Base-by-base conservation (phyloP, 768 basidiomycete genomes). In the Lyophyllum semitale region DNA sequence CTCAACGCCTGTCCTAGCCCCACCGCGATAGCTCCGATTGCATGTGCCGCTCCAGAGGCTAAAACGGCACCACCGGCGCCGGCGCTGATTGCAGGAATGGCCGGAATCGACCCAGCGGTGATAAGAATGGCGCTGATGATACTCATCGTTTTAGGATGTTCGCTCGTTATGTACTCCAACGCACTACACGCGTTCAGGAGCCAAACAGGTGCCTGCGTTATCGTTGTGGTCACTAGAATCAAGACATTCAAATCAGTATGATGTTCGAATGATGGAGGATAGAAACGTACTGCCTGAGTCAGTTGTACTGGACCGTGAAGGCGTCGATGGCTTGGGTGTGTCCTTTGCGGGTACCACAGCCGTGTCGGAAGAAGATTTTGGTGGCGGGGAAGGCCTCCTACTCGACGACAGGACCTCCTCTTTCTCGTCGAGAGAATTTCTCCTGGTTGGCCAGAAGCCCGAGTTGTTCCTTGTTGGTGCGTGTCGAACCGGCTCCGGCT, bases 51-150 rank as follows among this genome's bases (percentile, higher is more conserved):
- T 12, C 84, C 79, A 15, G 87, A 82, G 9, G 90, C 89, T 32
- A 92, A 75, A 48, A 89, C 74, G 0, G 87, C 85, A 9, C 89
- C 89, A 20, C 89, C 88, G 4, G 84, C 87, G 18, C 84, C 86
- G 0, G 83, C 83, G 46, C 76, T 77, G 63, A 91, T 81, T 2
- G 79, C 87, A 20, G 89, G 89, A 29, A 91, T 80, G 0, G 88
- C 72, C 0, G 89, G 89, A 40, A 92, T 75, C 29, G 86, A 84
- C 32, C 89, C 90, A 29, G 86, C 87, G 2, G 89, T 89, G 65
- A 92, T 88, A 55, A 92, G 80, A 49, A 92, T 83, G 7, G 89
- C 89, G 59, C 87, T 87, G 49, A 91, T 68, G 30, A 88, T 80
- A 57, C 81, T 85, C 87, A 90, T 77, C 43, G 76, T 82, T 66